Base-by-base conservation (phyloP, 108 stramenopile species). In the Pseudonitzschia pungens region DNA sequence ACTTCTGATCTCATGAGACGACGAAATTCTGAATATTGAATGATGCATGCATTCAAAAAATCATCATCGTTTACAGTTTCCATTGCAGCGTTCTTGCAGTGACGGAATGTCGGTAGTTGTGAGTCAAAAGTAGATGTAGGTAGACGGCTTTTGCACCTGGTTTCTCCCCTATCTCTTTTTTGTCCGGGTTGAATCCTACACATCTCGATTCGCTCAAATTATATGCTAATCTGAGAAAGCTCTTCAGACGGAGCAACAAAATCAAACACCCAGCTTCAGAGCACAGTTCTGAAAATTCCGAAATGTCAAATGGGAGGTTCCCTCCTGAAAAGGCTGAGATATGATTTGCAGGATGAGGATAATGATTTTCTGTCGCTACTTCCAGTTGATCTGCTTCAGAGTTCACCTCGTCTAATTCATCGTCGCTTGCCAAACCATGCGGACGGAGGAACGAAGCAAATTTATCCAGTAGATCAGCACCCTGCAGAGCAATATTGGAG, bases 201-300 rank as follows among this genome's bases (percentile, higher is more conserved):
- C 87, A 81, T 29, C 91, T 81, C n/a, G 86, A 71, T 64, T 90
- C 88, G 64, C 76, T 84, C 53, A 92, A 54, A 66, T 87, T 87
- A 78, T 95, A 95, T 4, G 75, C 78, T 42, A 84, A 74, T 20
- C 87, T 82, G 8, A 95, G 81, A 48, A 89, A 92, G 14, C 51
- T 59, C 65, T 92, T 92, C 45, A 95, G 74, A 22, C 89, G 84
- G 50, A 95, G 79, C 40, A 95, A 73, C 15, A 90, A 79, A 21
- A 78, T 74, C 32, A 92, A 63, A 27, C 79, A 78, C 21, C 77
- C 80, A 36, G 88, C 88, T 62, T 82, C 85, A 5, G 74, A 69
- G 57, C 94, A 95, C 59, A 92, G 70, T 21, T 83, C 66, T 10
- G 70, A 50, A 77, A 85, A 86, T 48, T 43, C 42, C 21, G 43